Base-by-base conservation (phyloP, 2,329 filamentous ascomycete species). In the Neonectria hederae region DNA sequence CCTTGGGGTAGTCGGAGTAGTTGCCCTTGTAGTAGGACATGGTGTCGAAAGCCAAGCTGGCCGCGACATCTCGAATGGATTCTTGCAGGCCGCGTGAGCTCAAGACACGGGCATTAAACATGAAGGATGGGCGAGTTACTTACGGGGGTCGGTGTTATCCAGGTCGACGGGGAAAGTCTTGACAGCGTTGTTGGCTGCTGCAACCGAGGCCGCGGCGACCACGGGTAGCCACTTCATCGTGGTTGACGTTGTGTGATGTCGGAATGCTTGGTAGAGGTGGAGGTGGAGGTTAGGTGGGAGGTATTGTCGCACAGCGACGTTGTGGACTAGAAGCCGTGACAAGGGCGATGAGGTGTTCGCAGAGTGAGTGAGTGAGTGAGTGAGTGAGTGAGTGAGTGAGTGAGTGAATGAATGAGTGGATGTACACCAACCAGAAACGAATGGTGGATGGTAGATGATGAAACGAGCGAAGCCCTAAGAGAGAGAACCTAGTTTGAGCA, bases 21-120 rank as follows among this genome's bases (percentile, higher is more conserved):
- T 90, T 90, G 53, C 89, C 90, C 1, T 82, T 83, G 77, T 92
- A 92, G 76, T 87, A 90, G 45, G 82, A 82, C 82, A 91, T 87
- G 71, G 89, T 80, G 51, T 84, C 88, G 54, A 83, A 81, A 5
- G 89, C 89, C 56, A 91, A 78, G 2, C 84, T 86, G 66, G 84
- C 86, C 19, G 90, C 85, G 6, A 88, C 89, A 65, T 82, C 81
- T 68, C 85, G 86, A 71, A 92, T 84, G 0, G 89, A 91, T 35
- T 79, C 89, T 91, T 91, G 70, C 9, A 4, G 19, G 10, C 11
- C 14, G 14, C 49, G 65, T 74, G 53, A 69, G 65, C 43, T 13
- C 43, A 13, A 11, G 19, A n/a, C 9, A 4, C 21, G 14, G 4
- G n/a, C 22, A 38, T 8, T 4, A 7, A 21, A 5, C 28, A 35